Percentiles rank a stretch among this genome's conserved stretches.
Conservation (phyloP, 176 grass and related monocot species). For the Aechmea fasciata region DNA sequence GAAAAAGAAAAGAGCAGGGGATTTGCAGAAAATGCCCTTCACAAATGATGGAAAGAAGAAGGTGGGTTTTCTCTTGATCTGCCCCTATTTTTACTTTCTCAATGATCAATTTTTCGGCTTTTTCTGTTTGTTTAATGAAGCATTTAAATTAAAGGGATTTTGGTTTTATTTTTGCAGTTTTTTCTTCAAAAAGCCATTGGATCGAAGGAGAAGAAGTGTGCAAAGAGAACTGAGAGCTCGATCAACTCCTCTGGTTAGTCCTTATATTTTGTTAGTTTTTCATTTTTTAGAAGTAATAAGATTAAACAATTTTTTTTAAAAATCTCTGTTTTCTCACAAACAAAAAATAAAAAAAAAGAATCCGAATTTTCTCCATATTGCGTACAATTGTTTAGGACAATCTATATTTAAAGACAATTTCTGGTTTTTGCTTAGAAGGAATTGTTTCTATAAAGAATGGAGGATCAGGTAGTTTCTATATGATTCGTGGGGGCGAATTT, state of each 20-base stretch:
- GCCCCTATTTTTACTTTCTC: conserved; percentile 3
- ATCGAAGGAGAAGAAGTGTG: conserved; percentile 56
- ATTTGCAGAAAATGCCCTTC: conserved; percentile 28
- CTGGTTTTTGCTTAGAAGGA: no score
- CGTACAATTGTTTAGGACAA: no score
- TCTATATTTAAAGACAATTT: no score
- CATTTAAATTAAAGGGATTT: conserved; percentile 32
- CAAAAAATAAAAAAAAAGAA: no score
- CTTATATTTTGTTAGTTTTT: conserved; percentile 11
- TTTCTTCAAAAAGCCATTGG: conserved; percentile 37
- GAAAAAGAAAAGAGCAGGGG: no score
- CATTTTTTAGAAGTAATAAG: background rate
- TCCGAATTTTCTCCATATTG: no score
- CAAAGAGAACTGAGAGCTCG: conserved; percentile 40
- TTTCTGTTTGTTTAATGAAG: background rate
- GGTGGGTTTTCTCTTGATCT: conserved; percentile 23
- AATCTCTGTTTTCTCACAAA: no score
- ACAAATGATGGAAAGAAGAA: conserved; percentile 55
- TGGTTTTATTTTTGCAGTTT: conserved; percentile 1
- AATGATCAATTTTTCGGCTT: background rate
- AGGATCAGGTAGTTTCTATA: no score
- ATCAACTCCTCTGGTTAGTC: conserved; percentile 36
- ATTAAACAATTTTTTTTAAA: no score
- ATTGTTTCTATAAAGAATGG: no score
- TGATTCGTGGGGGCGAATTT: no score